Base-by-base conservation (phyloP, 305 asterid genomes). In the Fraxinus ornus region DNA sequence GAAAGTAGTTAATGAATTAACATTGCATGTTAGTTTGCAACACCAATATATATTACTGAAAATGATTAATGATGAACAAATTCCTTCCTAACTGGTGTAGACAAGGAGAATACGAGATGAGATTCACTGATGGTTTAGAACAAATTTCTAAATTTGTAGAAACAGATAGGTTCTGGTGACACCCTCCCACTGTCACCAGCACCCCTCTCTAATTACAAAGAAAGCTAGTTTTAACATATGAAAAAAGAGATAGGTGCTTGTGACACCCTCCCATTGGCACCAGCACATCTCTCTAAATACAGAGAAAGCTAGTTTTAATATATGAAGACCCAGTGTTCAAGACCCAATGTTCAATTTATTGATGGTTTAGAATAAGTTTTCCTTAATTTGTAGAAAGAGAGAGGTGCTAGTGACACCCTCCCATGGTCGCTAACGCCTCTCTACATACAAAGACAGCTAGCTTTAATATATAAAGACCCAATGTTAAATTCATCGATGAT, bases 11-110 rank as follows among this genome's bases (percentile, higher is more conserved):
- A 74, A 35, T 62, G 64, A 79, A 76, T 68, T 28, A 36, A 21
- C 76, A 72, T 32, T 72, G 76, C 76, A 6, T 35, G 26, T 19
- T 32, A 32, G 21, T 24, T 39, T 19, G 35, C 73, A 76, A 79
- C 28, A 62, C 76, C 21, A 72, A 72, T 32, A 33, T 71, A 5
- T 72, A 72, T 35, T 72, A 33, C 76, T 72, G 47, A 33, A 32
- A 72, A 15, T 78, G 12, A 73, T 19, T 78, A 79, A 36, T 81
- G 36, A 62, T 84, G 76, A 86, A 22, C 75, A 81, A 49, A 80
- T 44, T 57, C 68, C 28, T 57, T 7, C 26, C 64, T 55, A 55
- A 19, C 64, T 52, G 64, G 64, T 55, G 9, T 55, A 55, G 64
- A 55, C 64, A 55, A n/a, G 64, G 24, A n/a, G 24, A 55, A 55